Evolutionary conservation across 768 basidiomycete genomes (phyloP).

Genomic region (Tulasnella sp.): DNA sequence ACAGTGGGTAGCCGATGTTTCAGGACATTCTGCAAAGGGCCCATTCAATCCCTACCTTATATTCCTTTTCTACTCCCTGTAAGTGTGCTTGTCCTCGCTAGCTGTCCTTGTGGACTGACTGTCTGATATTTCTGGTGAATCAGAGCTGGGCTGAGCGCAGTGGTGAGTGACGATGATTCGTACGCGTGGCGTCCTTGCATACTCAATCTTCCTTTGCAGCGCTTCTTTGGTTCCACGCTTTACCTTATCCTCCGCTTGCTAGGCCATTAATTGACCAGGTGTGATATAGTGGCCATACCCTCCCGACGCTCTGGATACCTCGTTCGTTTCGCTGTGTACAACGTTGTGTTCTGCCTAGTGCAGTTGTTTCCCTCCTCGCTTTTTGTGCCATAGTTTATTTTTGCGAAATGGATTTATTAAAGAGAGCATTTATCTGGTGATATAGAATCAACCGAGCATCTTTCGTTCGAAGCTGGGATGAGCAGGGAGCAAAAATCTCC

Average conservation of each 20-base stretch:
- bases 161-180: constrained; percentile 5
- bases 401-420: not conserved
- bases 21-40: constrained; percentile 42
- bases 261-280: constrained; percentile 31
- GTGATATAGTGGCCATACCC: constrained; percentile 6
- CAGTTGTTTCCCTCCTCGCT: not conserved
- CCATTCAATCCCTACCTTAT: constrained; percentile 88
- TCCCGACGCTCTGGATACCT: not conserved
- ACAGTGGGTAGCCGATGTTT: constrained; percentile 29
- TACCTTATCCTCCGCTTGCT: constrained; percentile 33
- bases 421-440: not conserved
- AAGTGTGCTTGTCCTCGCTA: not conserved
- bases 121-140: not conserved
- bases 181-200: not conserved
- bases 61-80: constrained; percentile 72
- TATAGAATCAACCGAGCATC: too few relatives aligned
- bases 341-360: not conserved
- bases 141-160: constrained; percentile 28
- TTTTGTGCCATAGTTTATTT: not conserved
- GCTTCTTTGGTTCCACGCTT: constrained; percentile 31
- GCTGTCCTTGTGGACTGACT: not conserved
- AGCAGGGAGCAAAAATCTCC: too few relatives aligned
- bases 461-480: too few relatives aligned
- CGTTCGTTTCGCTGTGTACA: not conserved
- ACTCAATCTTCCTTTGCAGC: constrained; percentile 22